phyloP scores from a whole-genome alignment of 805 yeast species.

The Ogataea polymorpha region DNA sequence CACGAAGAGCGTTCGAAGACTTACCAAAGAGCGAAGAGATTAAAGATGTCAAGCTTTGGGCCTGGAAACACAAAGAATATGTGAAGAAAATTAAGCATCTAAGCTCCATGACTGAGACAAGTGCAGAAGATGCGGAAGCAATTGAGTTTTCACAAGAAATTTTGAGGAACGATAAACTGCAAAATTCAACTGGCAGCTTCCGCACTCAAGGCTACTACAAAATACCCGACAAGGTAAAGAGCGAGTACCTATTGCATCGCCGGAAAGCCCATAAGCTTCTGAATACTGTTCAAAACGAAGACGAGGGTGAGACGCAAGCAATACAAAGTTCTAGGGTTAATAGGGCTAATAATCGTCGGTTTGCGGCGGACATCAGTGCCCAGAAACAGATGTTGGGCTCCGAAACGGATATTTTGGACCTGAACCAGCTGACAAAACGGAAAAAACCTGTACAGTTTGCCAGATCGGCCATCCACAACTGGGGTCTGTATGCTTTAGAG shows the following conservation, averaged over 20 bases:
- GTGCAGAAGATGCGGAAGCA: slow-evolving; percentile 27
- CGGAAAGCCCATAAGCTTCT: slow-evolving; percentile 66
- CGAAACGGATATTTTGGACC: slow-evolving; percentile 75
- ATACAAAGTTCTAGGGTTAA: slow-evolving; percentile 75
- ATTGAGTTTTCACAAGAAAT: slow-evolving; percentile 30
- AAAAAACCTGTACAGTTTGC: slow-evolving; percentile 96
- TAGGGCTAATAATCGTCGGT: slow-evolving; percentile 81
- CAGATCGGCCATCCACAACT: slow-evolving; percentile 92
- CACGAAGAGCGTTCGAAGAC: slow-evolving; percentile 42
- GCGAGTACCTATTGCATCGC: slow-evolving; percentile 79
- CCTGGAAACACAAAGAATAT: slow-evolving; percentile 53
- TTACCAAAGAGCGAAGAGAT: slow-evolving; percentile 18
- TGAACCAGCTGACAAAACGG: slow-evolving; percentile 84
- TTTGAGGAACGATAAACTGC: slow-evolving; percentile 26
- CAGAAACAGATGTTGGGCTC: slow-evolving; percentile 74
- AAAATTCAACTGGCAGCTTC: slow-evolving; percentile 56
- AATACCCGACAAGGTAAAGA: slow-evolving; percentile 68
- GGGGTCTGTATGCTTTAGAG: slow-evolving; percentile 96
- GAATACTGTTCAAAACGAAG: slow-evolving; percentile 64
- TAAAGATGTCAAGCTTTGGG: slow-evolving; percentile 54
- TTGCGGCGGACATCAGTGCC: slow-evolving; percentile 85
- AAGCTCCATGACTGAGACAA: slow-evolving; percentile 21
- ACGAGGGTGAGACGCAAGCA: slow-evolving; percentile 40
- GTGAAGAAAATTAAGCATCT: slow-evolving; percentile 15
- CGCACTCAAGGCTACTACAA: slow-evolving; percentile 71